Conservation (phyloP, 2,329 filamentous ascomycete genomes). For the Penicillium sp. region DNA sequence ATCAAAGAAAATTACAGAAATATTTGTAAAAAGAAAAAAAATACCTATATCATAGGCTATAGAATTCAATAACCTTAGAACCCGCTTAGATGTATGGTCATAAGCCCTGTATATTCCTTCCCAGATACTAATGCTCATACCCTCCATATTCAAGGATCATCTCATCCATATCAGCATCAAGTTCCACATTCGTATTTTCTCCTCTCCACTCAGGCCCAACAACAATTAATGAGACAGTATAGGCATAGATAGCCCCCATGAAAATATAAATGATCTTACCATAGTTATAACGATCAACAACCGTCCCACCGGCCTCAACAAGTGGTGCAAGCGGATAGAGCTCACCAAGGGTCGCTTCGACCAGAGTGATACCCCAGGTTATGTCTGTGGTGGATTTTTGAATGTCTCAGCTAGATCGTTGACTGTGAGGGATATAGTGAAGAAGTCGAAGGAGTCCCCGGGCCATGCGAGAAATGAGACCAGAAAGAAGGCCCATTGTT, state of each 20-base stretch:
- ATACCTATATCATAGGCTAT: too few species aligned
- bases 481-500: not conserved
- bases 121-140: not conserved
- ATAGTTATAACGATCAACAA: conserved; percentile 1
- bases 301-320: not conserved
- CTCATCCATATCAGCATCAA: not conserved
- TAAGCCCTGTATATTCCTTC: too few species aligned
- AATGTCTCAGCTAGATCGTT: not conserved
- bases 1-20: too few species aligned
- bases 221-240: not conserved
- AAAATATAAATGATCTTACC: conserved; percentile 3
- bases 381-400: not conserved
- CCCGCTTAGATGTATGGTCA: too few species aligned
- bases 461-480: not conserved
- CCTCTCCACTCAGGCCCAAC: conserved; percentile 2
- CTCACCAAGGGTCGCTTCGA: conserved; percentile 43
- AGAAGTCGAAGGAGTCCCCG: conserved; percentile 1
- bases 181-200: not conserved
- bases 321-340: conserved; percentile 35
- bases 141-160: not conserved
- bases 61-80: too few species aligned
- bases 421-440: not conserved
- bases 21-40: too few species aligned
- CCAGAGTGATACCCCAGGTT: not conserved
- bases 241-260: conserved; percentile 1